These are phyloP conservation scores for Cicer arietinum DNA, from an alignment of 306 rosid genomes.

Conservation along the genomic window DNA sequence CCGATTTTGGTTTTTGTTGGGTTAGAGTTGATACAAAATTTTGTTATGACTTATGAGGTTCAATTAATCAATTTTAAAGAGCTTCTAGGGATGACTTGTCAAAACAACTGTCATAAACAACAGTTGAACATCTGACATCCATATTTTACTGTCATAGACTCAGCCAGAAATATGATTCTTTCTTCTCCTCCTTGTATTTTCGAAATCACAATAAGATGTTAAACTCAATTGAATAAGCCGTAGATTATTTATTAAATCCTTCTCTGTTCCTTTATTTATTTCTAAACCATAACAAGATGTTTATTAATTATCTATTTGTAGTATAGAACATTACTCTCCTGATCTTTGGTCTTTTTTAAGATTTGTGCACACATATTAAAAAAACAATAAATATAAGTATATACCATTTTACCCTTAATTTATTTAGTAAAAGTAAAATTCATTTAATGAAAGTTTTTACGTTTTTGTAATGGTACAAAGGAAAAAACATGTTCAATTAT, in stretches of 20 bases:
- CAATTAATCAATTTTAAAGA: slow-evolving; percentile 10
- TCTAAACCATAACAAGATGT: slow-evolving; percentile 10
- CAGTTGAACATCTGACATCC: slow-evolving; percentile 18
- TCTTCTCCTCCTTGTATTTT: slow-evolving; percentile 3
- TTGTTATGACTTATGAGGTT: background rate
- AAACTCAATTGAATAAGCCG: background rate
- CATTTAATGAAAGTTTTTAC: too few relatives aligned
- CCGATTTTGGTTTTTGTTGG: background rate
- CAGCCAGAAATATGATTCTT: slow-evolving; percentile 10
- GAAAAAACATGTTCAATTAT: too few relatives aligned
- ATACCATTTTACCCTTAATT: too few relatives aligned
- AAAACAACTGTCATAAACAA: background rate
- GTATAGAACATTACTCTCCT: background rate
- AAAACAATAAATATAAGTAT: too few relatives aligned
- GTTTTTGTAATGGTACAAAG: too few relatives aligned
- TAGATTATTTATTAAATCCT: background rate
- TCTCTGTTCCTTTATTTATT: background rate
- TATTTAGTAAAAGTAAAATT: too few relatives aligned
- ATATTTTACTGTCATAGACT: background rate
- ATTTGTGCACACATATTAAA: too few relatives aligned
- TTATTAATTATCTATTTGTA: slow-evolving; percentile 40
- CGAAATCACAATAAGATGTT: background rate
- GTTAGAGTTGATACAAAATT: background rate
- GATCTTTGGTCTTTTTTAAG: too few relatives aligned
- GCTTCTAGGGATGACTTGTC: slow-evolving; percentile 24